These are phyloP conservation scores for Barnettozyma californica DNA, from an alignment of 805 yeast species.

Conservation along the genomic window DNA sequence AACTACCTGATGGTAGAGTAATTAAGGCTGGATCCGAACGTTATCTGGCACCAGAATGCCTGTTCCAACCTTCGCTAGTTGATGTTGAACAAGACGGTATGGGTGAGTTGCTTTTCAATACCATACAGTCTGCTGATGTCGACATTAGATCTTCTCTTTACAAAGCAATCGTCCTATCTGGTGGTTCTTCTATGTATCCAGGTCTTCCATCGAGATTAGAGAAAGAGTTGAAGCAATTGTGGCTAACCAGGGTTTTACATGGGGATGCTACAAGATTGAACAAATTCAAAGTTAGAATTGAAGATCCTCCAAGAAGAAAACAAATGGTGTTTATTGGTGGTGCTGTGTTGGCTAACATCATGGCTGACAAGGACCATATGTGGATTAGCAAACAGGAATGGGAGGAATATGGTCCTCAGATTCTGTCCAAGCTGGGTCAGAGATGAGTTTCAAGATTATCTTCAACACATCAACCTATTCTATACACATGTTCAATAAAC, in stretches of 20 bases:
- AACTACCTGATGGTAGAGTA: conserved; percentile 93
- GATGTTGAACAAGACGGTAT: conserved; percentile 97
- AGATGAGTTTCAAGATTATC: conserved; percentile 38
- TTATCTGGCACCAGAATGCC: conserved; percentile 94
- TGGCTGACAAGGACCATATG: conserved; percentile 98
- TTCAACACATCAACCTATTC: background rate
- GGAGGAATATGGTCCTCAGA: conserved; percentile 93
- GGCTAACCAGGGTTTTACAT: conserved; percentile 84
- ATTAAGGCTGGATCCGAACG: conserved; percentile 94
- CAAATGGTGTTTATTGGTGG: conserved; percentile 99
- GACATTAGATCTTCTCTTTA: conserved; percentile 85
- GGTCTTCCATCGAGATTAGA: conserved; percentile 95
- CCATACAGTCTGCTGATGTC: conserved; percentile 91
- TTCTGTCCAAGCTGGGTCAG: conserved; percentile 86
- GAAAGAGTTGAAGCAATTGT: conserved; percentile 91
- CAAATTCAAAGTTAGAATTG: conserved; percentile 93
- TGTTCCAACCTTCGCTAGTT: conserved; percentile 92
- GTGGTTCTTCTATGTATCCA: conserved; percentile 98
- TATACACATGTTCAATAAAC: background rate
- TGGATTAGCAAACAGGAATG: conserved; percentile 96
- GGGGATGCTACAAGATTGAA: conserved; percentile 83
- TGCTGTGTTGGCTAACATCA: conserved; percentile 93
- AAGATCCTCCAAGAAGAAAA: conserved; percentile 97
- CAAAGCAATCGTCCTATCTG: conserved; percentile 90
- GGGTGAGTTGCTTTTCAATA: conserved; percentile 87